Evolutionary conservation across 139 green algal genomes (phyloP).

Genomic region (Closterium sp.): DNA sequence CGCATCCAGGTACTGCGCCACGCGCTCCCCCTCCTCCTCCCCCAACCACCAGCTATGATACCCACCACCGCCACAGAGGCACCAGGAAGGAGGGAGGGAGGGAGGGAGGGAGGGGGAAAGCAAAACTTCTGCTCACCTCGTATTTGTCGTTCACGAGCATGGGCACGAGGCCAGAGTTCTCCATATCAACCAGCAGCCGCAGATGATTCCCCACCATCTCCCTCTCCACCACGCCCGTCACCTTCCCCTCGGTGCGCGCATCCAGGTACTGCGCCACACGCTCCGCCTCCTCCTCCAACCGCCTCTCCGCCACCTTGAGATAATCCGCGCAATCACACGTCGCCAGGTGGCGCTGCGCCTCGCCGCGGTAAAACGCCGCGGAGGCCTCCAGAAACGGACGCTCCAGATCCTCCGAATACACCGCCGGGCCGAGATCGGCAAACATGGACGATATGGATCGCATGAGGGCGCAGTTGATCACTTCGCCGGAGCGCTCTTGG

Average conservation of each 20-base stretch:
- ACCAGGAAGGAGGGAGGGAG: neutral
- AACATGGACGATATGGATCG: constrained; percentile 86
- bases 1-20: constrained; percentile 81
- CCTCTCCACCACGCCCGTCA: constrained; percentile 80
- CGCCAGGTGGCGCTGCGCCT: constrained; percentile 77
- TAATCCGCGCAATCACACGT: constrained; percentile 85
- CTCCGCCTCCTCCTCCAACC: constrained; percentile 86
- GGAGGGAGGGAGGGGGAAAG: neutral
- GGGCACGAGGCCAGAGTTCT: constrained; percentile 79
- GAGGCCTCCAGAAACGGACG: constrained; percentile 82
- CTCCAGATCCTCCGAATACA: constrained; percentile 90
- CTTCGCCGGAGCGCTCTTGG: constrained; percentile 79
- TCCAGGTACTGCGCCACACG: constrained; percentile 84
- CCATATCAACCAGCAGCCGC: constrained; percentile 84
- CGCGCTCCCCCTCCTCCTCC: constrained; percentile 82
- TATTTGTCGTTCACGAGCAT: constrained; percentile 78
- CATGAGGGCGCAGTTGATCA: constrained; percentile 82
- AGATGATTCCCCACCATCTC: constrained; percentile 87
- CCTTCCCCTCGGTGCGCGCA: constrained; percentile 72
- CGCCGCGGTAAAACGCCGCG: constrained; percentile 81
- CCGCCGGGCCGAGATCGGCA: constrained; percentile 78
- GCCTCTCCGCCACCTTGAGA: constrained; percentile 74
- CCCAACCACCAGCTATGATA: constrained; percentile 63
- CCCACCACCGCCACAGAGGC: neutral
- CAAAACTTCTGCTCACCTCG: constrained; percentile 35